These are phyloP conservation scores for Dimocarpus longan DNA, from an alignment of 345 rosid genomes.

Conservation along the genomic window DNA sequence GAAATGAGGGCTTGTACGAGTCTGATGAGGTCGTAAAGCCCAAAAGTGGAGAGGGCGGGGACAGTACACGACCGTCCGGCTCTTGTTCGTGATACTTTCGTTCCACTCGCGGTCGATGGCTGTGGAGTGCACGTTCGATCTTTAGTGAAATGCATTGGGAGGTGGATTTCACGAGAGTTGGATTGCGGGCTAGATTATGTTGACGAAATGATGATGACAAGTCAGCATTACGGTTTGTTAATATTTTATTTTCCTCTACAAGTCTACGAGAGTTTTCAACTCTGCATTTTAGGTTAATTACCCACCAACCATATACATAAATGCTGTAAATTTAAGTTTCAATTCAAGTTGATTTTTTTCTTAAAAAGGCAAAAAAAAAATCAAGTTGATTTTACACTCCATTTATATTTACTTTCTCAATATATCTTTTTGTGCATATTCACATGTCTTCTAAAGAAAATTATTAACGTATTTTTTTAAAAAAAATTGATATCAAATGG, in stretches of 20 bases:
- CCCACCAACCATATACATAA: neutral
- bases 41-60: conserved; percentile 11
- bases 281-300: neutral
- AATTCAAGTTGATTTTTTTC: too few relatives aligned
- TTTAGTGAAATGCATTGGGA: neutral
- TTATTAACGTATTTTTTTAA: too few relatives aligned
- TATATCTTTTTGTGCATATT: too few relatives aligned
- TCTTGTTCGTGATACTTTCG: neutral
- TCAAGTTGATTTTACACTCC: too few relatives aligned
- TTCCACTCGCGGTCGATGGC: neutral
- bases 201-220: neutral
- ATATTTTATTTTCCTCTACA: neutral
- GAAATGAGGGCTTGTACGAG: neutral
- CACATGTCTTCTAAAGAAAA: too few relatives aligned
- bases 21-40: neutral
- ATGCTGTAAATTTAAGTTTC: neutral
- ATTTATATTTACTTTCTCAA: too few relatives aligned
- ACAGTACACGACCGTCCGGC: conserved; percentile 26
- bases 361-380: too few relatives aligned
- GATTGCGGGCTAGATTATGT: neutral
- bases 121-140: neutral
- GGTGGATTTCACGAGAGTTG: neutral
- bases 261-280: neutral
- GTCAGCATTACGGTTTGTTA: conserved; percentile 8
- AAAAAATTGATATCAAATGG: too few relatives aligned